Base-by-base conservation (phyloP, 1,284 basidiomycete genomes). In the Malassezia globosa region DNA sequence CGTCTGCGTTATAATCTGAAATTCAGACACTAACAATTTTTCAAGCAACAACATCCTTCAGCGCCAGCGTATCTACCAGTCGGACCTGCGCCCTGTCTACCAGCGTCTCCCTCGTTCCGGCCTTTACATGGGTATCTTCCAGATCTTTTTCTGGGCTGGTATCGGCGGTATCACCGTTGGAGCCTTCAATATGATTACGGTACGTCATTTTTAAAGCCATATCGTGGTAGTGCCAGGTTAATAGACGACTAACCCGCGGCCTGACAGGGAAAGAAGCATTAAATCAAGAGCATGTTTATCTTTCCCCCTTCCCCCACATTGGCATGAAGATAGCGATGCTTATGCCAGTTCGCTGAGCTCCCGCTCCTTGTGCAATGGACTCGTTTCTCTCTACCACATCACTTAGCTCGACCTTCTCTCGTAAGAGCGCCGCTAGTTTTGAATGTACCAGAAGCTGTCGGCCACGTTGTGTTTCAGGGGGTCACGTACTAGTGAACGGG, bases 31-130 rank as follows among this genome's bases (percentile, higher is more conserved):
- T 31, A 31, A 31, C 29, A n/a, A n/a, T 31, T 16, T 11, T 5
- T 13, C 29, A 21, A 66, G 64, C 54, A 64, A 64, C 61, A 63
- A 54, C 31, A 46, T 66, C 27, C 50, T 46, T 25, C 36, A 61
- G 60, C 64, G 63, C 49, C 64, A 66, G 58, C 63, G 63, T 33
- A 54, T 58, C 22, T 60, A 58, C 42, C 64, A 67, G 59, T 58
- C 61, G 37, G 63, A 65, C 60, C 23, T 55, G 3, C 57, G 63
- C 7, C 63, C 61, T 29, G 61, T 63, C 51, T 67, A 57, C 61
- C 59, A 64, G 57, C 58, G 64, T 26, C 52, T 60, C 16, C 64
- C 63, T 25, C 55, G 63, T 43, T 63, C 63, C 16, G 51, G 54
- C 29, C 59, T 65, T 33, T 64, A 64, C 61, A 59, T 60, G 54